A percentile compares a stretch with the other conserved stretches of the same genome.
Conservation (phyloP, 2,329 filamentous ascomycete genomes). For the Rosellinia necatrix region DNA sequence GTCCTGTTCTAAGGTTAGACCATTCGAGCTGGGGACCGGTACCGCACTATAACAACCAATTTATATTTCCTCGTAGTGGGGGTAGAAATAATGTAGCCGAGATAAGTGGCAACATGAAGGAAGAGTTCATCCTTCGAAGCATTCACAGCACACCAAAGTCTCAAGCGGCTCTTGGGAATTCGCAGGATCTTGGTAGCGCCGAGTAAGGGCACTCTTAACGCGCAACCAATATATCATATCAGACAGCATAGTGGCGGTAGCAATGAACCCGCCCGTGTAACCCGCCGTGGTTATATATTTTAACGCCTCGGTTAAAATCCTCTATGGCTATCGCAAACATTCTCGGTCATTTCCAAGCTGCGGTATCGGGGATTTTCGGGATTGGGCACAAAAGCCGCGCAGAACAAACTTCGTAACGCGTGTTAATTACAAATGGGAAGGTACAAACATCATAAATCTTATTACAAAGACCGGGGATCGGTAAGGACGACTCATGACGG, state of each 20-base stretch:
- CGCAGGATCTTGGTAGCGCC: not conserved
- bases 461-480: not conserved
- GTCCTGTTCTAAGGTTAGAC: not conserved
- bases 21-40: not conserved
- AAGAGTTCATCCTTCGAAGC: not conserved
- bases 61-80: not conserved
- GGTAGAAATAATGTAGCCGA: not conserved
- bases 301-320: not conserved
- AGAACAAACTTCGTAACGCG: constrained; percentile 1
- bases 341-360: not conserved
- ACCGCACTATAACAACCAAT: not conserved
- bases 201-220: not conserved
- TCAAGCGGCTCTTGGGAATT: too few relatives aligned
- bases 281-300: not conserved
- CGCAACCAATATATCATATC: not conserved
- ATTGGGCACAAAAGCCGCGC: not conserved
- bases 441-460: not conserved
- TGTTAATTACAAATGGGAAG: constrained; percentile 3
- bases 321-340: not conserved
- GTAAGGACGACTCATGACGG: constrained; percentile 4
- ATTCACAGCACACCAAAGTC: not conserved
- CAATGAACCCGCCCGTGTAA: not conserved
- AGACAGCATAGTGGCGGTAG: not conserved
- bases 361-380: not conserved
- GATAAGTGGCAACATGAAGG: not conserved